Evolutionary conservation across 73 alveolate species (phyloP).

Genomic region (Uronychia setigera): DNA sequence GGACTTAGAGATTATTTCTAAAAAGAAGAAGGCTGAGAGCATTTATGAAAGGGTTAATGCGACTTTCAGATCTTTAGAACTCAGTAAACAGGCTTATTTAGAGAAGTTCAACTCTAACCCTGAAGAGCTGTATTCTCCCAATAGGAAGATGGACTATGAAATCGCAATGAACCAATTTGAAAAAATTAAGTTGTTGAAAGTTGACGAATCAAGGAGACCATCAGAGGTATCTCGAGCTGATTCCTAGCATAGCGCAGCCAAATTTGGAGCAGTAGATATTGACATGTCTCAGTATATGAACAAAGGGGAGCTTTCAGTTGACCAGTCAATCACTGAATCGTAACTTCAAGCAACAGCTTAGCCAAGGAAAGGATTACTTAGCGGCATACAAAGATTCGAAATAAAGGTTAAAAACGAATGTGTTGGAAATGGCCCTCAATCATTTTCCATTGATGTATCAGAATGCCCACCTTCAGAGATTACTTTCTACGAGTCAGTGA

Average conservation of each 20-base stretch:
- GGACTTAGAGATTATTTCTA: conserved; percentile 18
- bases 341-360: too few species aligned
- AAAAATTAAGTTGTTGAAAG: not conserved
- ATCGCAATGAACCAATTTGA: not conserved
- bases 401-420: not conserved
- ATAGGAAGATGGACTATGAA: not conserved
- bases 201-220: not conserved
- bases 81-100: conserved; percentile 20
- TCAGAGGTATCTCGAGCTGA: not conserved
- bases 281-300: not conserved
- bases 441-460: not conserved
- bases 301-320: not conserved
- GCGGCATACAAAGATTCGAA: not conserved
- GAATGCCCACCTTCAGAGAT: conserved; percentile 4
- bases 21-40: conserved; percentile 45
- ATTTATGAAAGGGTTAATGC: conserved; percentile 26
- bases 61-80: conserved; percentile 4
- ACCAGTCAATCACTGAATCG: too few species aligned
- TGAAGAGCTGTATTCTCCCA: conserved; percentile 2
- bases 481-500: conserved; percentile 23
- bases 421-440: not conserved
- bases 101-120: conserved; percentile 34
- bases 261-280: not conserved
- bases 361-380: not conserved
- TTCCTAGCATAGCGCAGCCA: not conserved